Evolutionary conservation across 352 stramenopile genomes (phyloP), one percentile per base, ranked within the genome.

Genomic region (Phytophthora uliginosa): DNA sequence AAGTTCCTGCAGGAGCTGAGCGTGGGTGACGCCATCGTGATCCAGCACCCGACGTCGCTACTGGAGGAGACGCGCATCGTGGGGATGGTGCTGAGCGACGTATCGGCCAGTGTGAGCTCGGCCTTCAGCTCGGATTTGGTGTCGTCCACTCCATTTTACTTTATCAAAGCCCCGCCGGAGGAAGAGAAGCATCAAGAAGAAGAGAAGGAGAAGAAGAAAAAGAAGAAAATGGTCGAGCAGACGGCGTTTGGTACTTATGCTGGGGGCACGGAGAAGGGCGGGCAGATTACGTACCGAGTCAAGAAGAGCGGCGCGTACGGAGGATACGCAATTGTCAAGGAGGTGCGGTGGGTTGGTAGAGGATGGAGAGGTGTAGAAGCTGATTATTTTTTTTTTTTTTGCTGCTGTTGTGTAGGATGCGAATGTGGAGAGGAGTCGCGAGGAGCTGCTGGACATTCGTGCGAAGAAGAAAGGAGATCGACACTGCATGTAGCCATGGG

Each of bases 61-160:
- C 59, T 76, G 18, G 90, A 97, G 60, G 92, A 98, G 77, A 97
- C 90, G 54, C 83, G 90, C n/a, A 95, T 98, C 57, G 78, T 98
- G 56, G 86, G 87, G 34, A 97, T 97, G 91, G 93, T 98, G 63
- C 80, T 98, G 13, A 97, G 87, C 56, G 90, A 98, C 68, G 82
- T 96, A 17, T 96, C 87, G 50, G 89, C 89, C 50, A 88, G 86
- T 26, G 72, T 98, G 65, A 97, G 89, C 66, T 96, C 88, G 5
- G 76, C 88, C 38, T 98, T 98, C 63, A 97, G 88, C 71, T 93
- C 90, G 22, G 93, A 98, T 63, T 71, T 98, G 22, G 89, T 97
- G 56, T 96, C 89, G 9, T 96, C 90, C 12, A 97, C 90, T 15
- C 74, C 89, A 9, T 98, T 98, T 68, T 82, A 93, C 65, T 98